A percentile compares a stretch with the other conserved stretches of the same genome.
Conservation (phyloP, 805 yeast genomes). For the Clavispora phyllophila region DNA sequence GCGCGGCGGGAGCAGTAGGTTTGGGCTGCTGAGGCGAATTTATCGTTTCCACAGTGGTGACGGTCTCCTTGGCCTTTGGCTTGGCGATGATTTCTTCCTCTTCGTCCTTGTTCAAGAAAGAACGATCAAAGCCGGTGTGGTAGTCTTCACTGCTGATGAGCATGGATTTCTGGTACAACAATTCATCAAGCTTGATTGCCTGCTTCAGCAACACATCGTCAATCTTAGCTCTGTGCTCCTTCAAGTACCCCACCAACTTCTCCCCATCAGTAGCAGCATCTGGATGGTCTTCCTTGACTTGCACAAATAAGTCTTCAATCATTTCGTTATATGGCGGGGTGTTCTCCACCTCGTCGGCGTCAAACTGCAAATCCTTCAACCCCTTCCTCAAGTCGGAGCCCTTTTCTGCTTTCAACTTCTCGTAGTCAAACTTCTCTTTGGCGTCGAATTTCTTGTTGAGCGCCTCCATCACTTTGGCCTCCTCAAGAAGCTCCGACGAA, state of each 20-base stretch:
- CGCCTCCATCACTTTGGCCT: slow-evolving; percentile 28
- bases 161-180: slow-evolving; percentile 63
- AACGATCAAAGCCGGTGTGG: slow-evolving; percentile 86
- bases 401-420: slow-evolving; percentile 27
- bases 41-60: slow-evolving; percentile 27
- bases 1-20: slow-evolving; percentile 3
- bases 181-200: slow-evolving; percentile 56
- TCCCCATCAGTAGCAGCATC: slow-evolving; percentile 39
- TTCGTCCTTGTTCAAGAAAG: slow-evolving; percentile 63
- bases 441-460: slow-evolving; percentile 53
- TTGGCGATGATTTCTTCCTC: slow-evolving; percentile 11
- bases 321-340: slow-evolving; percentile 78
- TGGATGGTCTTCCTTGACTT: slow-evolving; percentile 58
- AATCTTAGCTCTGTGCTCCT: slow-evolving; percentile 66
- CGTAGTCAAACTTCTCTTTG: slow-evolving; percentile 49
- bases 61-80: slow-evolving; percentile 15
- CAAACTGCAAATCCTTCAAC: slow-evolving; percentile 33
- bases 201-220: slow-evolving; percentile 61
- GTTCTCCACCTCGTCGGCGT: slow-evolving; percentile 33
- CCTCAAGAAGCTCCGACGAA: slow-evolving; percentile 33
- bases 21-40: slow-evolving; percentile 17
- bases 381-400: slow-evolving; percentile 45
- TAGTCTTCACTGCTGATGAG: slow-evolving; percentile 89
- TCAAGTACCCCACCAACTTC: slow-evolving; percentile 33
- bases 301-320: slow-evolving; percentile 86